phyloP scores from a whole-genome alignment of 2,329 filamentous ascomycete genomes.

The Diaporthe sp. region DNA sequence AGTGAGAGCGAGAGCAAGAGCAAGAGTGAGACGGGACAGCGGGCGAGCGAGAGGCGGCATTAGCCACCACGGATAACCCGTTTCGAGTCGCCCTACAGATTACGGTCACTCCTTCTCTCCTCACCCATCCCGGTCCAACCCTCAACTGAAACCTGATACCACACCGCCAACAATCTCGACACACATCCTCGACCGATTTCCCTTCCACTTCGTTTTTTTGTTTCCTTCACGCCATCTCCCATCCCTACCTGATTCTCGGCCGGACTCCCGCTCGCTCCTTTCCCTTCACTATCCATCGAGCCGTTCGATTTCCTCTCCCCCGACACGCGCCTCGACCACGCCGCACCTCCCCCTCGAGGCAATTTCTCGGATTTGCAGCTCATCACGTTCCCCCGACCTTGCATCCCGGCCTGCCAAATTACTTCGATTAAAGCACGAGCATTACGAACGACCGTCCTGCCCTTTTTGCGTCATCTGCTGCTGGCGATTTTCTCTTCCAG shows the following conservation, averaged over 20 bases:
- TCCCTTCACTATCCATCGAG: slow-evolving; percentile 13
- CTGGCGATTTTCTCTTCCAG: not conserved
- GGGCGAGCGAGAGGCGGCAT: slow-evolving; percentile 21
- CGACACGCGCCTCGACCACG: slow-evolving; percentile 14
- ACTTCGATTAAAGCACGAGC: slow-evolving; percentile 30
- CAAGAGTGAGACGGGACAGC: slow-evolving; percentile 20
- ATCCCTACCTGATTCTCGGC: slow-evolving; percentile 24
- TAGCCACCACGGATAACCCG: slow-evolving; percentile 31
- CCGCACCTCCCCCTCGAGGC: slow-evolving; percentile 18
- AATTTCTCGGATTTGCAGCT: slow-evolving; percentile 30
- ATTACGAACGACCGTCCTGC: slow-evolving; percentile 29
- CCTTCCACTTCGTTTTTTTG: slow-evolving; percentile 1
- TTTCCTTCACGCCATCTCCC: slow-evolving; percentile 23
- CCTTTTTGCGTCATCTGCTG: slow-evolving; percentile 30
- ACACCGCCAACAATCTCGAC: slow-evolving; percentile 37
- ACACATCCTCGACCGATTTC: slow-evolving; percentile 29
- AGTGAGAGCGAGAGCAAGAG: not conserved
- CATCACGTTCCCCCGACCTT: slow-evolving; percentile 27
- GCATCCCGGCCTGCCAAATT: slow-evolving; percentile 33
- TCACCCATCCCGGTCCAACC: slow-evolving; percentile 37
- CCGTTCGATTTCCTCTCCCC: not conserved
- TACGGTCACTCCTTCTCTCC: slow-evolving; percentile 34
- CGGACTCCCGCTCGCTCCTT: slow-evolving; percentile 6
- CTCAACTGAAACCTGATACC: slow-evolving; percentile 39
- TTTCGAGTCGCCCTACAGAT: slow-evolving; percentile 31